Percentiles rank a stretch among this genome's conserved stretches.
These are phyloP conservation scores for Cladobotryum mycophilum DNA, from an alignment of 2,329 filamentous ascomycete species.

Conservation along the genomic window DNA sequence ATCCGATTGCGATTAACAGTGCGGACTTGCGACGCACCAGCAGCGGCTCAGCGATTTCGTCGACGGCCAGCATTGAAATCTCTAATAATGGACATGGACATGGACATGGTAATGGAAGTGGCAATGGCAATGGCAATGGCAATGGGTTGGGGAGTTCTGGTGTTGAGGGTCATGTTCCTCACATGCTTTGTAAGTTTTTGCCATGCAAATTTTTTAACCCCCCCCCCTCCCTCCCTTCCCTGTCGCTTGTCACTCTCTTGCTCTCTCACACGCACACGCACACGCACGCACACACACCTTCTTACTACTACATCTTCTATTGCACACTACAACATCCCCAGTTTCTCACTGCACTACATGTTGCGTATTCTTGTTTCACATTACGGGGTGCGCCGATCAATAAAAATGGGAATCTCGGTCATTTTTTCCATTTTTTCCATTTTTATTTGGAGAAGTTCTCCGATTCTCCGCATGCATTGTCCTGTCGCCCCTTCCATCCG, in stretches of 20 bases:
- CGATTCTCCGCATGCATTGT: conserved; percentile 22
- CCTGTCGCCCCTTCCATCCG: conserved; percentile 4
- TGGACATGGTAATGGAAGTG: not conserved
- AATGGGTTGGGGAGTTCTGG: conserved; percentile 19
- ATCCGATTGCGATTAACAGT: conserved; percentile 24
- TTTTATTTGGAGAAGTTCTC: conserved; percentile 17
- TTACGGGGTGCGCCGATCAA: conserved; percentile 2
- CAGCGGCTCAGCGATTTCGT: conserved; percentile 27
- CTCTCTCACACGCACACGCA: not conserved
- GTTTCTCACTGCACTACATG: too few relatives aligned
- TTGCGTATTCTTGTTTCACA: conserved; percentile 8
- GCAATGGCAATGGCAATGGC: conserved; percentile 1
- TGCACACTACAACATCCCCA: not conserved
- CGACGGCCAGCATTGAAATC: conserved; percentile 23
- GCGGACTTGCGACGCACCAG: conserved; percentile 34
- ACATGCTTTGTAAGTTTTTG: conserved; percentile 41
- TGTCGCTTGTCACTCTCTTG: too few relatives aligned
- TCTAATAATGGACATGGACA: conserved; percentile 9
- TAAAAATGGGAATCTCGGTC: not conserved
- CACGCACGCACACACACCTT: not conserved
- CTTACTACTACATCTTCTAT: not conserved
- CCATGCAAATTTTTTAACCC: too few relatives aligned
- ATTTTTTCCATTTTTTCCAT: conserved; percentile 2
- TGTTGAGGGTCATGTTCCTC: conserved; percentile 39
- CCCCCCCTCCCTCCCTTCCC: not conserved